phyloP scores from a whole-genome alignment of 306 rosid genomes.

The Medicago truncatula region DNA sequence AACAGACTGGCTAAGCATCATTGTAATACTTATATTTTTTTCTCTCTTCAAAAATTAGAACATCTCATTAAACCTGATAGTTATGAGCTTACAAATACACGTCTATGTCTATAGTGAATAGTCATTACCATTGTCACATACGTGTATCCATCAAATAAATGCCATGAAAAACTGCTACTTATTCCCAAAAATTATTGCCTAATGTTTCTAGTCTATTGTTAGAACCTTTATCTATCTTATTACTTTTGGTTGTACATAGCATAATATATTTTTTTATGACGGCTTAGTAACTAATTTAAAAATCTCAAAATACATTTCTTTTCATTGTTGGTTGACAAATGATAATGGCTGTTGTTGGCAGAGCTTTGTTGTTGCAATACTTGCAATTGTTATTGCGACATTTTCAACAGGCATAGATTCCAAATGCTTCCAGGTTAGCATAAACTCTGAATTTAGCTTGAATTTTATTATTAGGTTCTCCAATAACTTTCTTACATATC shows the following conservation, averaged over 20 bases:
- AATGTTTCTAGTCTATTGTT: constrained; percentile 5
- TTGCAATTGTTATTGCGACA: constrained; percentile 87
- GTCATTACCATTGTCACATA: constrained; percentile 14
- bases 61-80: constrained; percentile 20
- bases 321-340: constrained; percentile 21
- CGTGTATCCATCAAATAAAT: background rate
- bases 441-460: constrained; percentile 36
- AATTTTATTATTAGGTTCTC: constrained; percentile 26
- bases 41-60: constrained; percentile 28
- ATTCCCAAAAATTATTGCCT: constrained; percentile 21
- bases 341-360: constrained; percentile 52
- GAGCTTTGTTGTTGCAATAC: constrained; percentile 90
- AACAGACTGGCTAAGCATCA: constrained; percentile 93
- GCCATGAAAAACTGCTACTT: constrained; percentile 21
- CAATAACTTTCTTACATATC: constrained; percentile 43
- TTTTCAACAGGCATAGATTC: constrained; percentile 98
- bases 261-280: constrained; percentile 32
- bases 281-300: constrained; percentile 17
- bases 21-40: constrained; percentile 58
- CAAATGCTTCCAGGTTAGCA: constrained; percentile 85
- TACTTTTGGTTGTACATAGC: constrained; percentile 8
- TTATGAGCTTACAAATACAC: constrained; percentile 5
- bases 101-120: no score
- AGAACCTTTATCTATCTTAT: constrained; percentile 27
- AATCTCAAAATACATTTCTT: constrained; percentile 24